A percentile compares a stretch with the other conserved stretches of the same genome.
These are phyloP conservation scores for Suhomyces kilbournensis DNA, from an alignment of 805 yeast species.

Conservation along the genomic window DNA sequence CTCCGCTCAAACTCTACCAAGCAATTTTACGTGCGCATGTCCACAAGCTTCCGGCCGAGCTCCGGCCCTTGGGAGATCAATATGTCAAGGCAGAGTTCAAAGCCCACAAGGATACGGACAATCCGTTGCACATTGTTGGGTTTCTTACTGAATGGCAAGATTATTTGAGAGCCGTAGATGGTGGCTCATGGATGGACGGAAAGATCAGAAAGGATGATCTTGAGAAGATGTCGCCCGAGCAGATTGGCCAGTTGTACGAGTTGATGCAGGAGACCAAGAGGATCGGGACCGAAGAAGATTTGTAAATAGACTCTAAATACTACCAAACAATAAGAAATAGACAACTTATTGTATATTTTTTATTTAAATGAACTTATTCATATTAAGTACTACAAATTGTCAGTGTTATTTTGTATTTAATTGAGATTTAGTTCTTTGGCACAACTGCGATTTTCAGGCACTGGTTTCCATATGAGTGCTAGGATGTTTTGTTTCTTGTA, in stretches of 20 bases:
- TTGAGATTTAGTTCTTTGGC: not conserved
- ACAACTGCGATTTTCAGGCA: not conserved
- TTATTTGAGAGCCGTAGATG: constrained; percentile 57
- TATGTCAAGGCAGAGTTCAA: constrained; percentile 89
- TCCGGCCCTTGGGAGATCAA: constrained; percentile 79
- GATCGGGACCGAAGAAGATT: constrained; percentile 13
- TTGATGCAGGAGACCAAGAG: constrained; percentile 69
- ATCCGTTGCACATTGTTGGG: constrained; percentile 92
- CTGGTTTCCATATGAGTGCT: too few relatives aligned
- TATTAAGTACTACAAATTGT: too few relatives aligned
- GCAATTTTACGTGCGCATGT: constrained; percentile 79
- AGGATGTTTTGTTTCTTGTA: too few relatives aligned
- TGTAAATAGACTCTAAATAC: not conserved
- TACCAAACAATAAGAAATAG: not conserved
- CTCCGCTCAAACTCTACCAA: constrained; percentile 78
- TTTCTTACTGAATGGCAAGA: constrained; percentile 95
- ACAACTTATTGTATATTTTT: not conserved
- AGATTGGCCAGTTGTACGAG: constrained; percentile 75
- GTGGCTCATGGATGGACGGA: constrained; percentile 40
- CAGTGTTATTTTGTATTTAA: too few relatives aligned
- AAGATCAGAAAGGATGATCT: constrained; percentile 60
- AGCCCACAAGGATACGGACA: constrained; percentile 75
- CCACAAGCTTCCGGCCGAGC: constrained; percentile 59
- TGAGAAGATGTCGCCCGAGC: constrained; percentile 87
- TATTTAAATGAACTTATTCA: too few relatives aligned